Percentiles rank a stretch among this genome's conserved stretches.
These are phyloP conservation scores for Fusarium sp. DNA, from an alignment of 2,329 filamentous ascomycete species.

Conservation along the genomic window DNA sequence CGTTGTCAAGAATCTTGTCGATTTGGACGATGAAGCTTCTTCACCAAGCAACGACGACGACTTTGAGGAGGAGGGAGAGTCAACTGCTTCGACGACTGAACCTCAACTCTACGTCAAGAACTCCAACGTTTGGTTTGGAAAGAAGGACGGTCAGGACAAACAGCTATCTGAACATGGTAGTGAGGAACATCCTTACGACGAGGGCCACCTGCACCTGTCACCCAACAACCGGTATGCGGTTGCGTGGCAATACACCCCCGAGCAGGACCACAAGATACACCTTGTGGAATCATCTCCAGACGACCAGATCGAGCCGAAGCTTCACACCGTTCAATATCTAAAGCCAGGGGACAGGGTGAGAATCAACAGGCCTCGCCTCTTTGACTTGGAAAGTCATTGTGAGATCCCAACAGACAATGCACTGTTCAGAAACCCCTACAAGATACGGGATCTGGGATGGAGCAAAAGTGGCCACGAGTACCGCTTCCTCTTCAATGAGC, in stretches of 20 bases:
- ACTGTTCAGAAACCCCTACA: conserved; percentile 42
- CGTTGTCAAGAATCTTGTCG: conserved; percentile 21
- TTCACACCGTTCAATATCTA: conserved; percentile 36
- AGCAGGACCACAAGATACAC: conserved; percentile 28
- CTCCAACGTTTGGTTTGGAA: conserved; percentile 24
- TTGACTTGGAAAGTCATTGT: conserved; percentile 27
- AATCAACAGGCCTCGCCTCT: conserved; percentile 42
- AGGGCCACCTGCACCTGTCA: conserved; percentile 29
- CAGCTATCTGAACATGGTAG: conserved; percentile 36
- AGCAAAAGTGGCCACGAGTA: conserved; percentile 39
- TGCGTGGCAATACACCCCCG: conserved; percentile 41
- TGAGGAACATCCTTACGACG: conserved; percentile 32
- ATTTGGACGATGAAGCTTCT: background rate
- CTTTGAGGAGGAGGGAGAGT: background rate
- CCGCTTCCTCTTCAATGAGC: conserved; percentile 45
- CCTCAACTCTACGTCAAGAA: conserved; percentile 7
- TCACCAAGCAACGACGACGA: background rate
- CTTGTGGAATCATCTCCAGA: conserved; percentile 43
- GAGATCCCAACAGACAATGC: conserved; percentile 39
- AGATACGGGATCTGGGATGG: conserved; percentile 40
- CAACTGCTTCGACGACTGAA: background rate
- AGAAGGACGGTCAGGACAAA: conserved; percentile 1
- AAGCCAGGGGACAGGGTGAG: conserved; percentile 44
- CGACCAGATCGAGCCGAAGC: conserved; percentile 45
- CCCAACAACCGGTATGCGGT: conserved; percentile 24